Percentiles rank a stretch among this genome's conserved stretches.
phyloP scores from a whole-genome alignment of 2,329 filamentous ascomycete species.

The Canariomyces notabilis region DNA sequence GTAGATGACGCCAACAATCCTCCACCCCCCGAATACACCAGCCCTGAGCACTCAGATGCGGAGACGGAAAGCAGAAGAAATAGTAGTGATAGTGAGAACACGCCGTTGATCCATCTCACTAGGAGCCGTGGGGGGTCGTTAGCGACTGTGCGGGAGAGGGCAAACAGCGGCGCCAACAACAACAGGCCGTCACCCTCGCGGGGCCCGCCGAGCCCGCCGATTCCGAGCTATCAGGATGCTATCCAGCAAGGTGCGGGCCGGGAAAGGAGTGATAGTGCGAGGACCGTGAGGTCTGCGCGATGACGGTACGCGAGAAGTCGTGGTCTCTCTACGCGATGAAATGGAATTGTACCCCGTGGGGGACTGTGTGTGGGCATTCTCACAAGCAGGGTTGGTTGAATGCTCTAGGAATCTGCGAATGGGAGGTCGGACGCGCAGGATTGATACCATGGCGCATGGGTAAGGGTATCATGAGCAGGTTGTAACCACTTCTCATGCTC shows the following conservation, averaged over 20 bases:
- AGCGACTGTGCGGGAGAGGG: constrained; percentile 32
- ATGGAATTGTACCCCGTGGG: not conserved
- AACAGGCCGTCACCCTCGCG: constrained; percentile 15
- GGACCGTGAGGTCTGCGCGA: constrained; percentile 15
- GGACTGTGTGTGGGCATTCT: too few species aligned
- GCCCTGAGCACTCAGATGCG: constrained; percentile 56
- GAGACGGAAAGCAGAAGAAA: constrained; percentile 46
- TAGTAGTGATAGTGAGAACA: constrained; percentile 53
- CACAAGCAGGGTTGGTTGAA: too few species aligned
- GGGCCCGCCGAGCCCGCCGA: constrained; percentile 53
- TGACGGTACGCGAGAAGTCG: constrained; percentile 1
- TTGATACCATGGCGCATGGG: too few species aligned
- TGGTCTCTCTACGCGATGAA: not conserved
- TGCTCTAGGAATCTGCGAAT: too few species aligned
- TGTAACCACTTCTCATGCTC: too few species aligned
- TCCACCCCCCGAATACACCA: constrained; percentile 68
- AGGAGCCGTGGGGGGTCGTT: constrained; percentile 48
- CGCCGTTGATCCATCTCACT: constrained; percentile 47
- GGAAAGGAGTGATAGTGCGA: constrained; percentile 40
- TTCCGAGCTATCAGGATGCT: constrained; percentile 78
- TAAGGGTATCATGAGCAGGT: too few species aligned
- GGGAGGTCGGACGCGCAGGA: too few species aligned
- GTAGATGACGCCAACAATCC: constrained; percentile 55
- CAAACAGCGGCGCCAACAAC: constrained; percentile 21
- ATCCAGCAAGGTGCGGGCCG: constrained; percentile 50